phyloP scores from a whole-genome alignment of 306 rosid genomes.

The Senna siamea region DNA sequence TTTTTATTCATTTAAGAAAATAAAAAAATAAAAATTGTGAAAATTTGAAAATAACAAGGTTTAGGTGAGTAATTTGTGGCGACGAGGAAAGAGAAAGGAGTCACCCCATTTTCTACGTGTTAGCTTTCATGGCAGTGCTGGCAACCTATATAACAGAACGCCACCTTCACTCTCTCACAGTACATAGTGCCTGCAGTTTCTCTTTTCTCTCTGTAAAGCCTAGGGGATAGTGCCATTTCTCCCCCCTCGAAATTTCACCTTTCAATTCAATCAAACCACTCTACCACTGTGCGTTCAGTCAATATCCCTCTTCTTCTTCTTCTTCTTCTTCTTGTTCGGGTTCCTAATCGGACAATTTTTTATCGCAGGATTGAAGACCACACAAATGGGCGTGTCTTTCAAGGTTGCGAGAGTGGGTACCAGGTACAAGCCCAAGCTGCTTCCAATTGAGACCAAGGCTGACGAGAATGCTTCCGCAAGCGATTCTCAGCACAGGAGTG shows the following conservation, averaged over 20 bases:
- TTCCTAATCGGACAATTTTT: background rate
- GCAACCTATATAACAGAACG: constrained; percentile 30
- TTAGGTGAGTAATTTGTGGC: no score
- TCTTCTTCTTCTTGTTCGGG: background rate
- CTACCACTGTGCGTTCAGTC: no score
- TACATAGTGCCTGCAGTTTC: constrained; percentile 7
- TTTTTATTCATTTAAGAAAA: no score
- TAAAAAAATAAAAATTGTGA: no score
- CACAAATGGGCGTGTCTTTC: constrained; percentile 56
- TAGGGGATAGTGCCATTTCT: constrained; percentile 29
- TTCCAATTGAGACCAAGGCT: constrained; percentile 21
- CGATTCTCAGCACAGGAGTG: constrained; percentile 8
- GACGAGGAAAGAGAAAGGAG: background rate
- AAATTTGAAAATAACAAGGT: no score
- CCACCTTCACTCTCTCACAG: background rate
- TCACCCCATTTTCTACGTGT: constrained; percentile 39
- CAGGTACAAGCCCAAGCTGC: constrained; percentile 45
- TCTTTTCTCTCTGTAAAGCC: background rate
- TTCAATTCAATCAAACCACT: background rate
- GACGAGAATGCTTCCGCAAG: background rate
- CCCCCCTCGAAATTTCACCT: background rate
- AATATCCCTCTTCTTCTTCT: background rate
- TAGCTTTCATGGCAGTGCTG: constrained; percentile 40
- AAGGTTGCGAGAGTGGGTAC: constrained; percentile 45
- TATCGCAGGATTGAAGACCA: no score